Percentiles rank a stretch among this genome's conserved stretches.
These are phyloP conservation scores for Talinum fruticosum DNA, from an alignment of 148 eudicot species.

Conservation along the genomic window DNA sequence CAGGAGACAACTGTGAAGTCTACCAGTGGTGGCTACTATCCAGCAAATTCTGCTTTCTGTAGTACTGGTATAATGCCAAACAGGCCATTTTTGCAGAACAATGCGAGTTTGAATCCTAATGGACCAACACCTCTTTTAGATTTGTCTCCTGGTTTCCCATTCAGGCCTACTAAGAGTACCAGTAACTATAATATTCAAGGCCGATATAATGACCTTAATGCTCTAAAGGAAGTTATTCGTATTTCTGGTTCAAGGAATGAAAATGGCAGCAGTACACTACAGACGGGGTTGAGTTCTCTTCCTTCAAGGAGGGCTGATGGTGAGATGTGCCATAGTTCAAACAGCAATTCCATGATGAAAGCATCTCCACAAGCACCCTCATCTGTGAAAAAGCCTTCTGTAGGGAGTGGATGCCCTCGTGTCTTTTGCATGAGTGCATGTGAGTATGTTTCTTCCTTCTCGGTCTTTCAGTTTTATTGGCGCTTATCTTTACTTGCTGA, in stretches of 20 bases:
- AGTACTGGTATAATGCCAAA: conserved; percentile 26
- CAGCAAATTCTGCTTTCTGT: conserved; percentile 20
- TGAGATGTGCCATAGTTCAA: conserved; percentile 26
- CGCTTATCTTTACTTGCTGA: conserved; percentile 20
- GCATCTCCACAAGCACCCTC: conserved; percentile 21
- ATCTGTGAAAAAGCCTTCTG: conserved; percentile 23
- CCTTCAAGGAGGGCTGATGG: conserved; percentile 23
- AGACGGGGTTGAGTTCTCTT: conserved; percentile 5
- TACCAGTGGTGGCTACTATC: conserved; percentile 16
- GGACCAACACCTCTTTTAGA: conserved; percentile 22
- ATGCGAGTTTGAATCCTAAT: conserved; percentile 20
- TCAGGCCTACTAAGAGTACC: conserved; percentile 19
- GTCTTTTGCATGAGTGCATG: conserved; percentile 63
- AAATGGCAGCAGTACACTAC: conserved; percentile 22
- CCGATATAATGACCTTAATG: conserved; percentile 27
- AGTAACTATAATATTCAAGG: conserved; percentile 22
- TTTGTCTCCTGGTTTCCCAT: conserved; percentile 25
- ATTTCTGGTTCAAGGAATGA: conserved; percentile 26
- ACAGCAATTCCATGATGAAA: conserved; percentile 23
- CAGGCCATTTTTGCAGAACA: conserved; percentile 28
- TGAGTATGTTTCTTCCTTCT: conserved; percentile 28
- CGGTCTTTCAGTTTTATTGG: neutral
- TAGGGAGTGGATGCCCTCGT: conserved; percentile 44
- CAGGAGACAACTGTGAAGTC: conserved; percentile 29
- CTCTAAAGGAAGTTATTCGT: conserved; percentile 24